Base-by-base conservation (phyloP, 2,329 filamentous ascomycete species). In the Fusarium solani-melongenae region DNA sequence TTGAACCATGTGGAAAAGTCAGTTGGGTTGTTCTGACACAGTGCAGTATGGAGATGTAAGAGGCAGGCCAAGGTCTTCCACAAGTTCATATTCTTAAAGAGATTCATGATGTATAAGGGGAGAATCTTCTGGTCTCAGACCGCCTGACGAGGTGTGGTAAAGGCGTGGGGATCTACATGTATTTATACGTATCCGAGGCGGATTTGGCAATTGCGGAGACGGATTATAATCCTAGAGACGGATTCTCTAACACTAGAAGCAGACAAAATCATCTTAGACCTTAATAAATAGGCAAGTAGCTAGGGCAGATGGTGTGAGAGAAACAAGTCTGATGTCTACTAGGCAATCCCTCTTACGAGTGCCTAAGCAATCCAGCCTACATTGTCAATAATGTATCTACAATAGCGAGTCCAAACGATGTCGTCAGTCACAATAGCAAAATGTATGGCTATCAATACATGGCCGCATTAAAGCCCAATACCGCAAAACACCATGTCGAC, bases 1-100 rank as follows among this genome's bases (percentile, higher is more conserved):
- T 55, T 58, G 33, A 71, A 73, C 66, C 69, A 73, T 12, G 65
- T 59, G 0, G 65, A 66, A 29, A 69, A 69, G 41, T 66, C 58
- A 0, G 63, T 62, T 2, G 5, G 1, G 56, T 11, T 4, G 24
- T 14, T 31, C n/a, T 59, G 56, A 1, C 38, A 36, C 4, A 59
- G 36, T n/a, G 27, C 11, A 1, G 12, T 1, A 9, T 36, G 24
- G 15, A 59, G 27, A 31, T 6, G 33, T 12, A 3, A 15, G 6
- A 59, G 34, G n/a, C 5, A 58, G 24, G n/a, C 24, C 7, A 22
- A 2, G 2, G 34, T 10, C 56, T 29, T 31, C 51, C 8, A 36
- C 2, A 6, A 2, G 8, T 15, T 15, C 2, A 24, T 17, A 2
- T 15, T 36, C 0, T 17, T 4, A 17, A 33, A 15, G 29, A 56